A percentile compares a stretch with the other conserved stretches of the same genome.
phyloP scores from a whole-genome alignment of 2,329 filamentous ascomycete species.

The Stemphylium lycopersici region DNA sequence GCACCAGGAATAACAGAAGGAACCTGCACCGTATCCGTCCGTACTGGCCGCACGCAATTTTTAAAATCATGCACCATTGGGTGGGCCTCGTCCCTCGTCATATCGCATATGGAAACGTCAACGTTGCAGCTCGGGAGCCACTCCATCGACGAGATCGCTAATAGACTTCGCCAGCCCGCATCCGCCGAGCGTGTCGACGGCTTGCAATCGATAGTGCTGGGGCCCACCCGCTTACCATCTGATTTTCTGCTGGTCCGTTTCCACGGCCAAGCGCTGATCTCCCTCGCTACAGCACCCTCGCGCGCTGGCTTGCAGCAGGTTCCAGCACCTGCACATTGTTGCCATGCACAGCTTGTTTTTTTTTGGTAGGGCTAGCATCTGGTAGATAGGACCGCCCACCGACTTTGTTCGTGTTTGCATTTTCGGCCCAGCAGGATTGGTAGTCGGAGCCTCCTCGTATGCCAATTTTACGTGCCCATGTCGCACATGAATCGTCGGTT shows the following conservation, averaged over 20 bases:
- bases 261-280: constrained; percentile 17
- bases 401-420: not conserved
- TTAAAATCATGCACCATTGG: constrained; percentile 15
- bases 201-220: constrained; percentile 29
- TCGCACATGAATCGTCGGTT: constrained; percentile 1
- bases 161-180: constrained; percentile 8
- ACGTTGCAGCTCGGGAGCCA: constrained; percentile 10
- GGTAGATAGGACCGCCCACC: not conserved
- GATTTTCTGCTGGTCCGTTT: constrained; percentile 10
- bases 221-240: constrained; percentile 17
- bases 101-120: constrained; percentile 11
- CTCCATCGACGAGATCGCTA: constrained; percentile 1
- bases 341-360: not conserved
- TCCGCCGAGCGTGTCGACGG: constrained; percentile 18
- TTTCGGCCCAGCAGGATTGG: not conserved
- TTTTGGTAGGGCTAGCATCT: not conserved
- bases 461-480: constrained; percentile 5
- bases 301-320: not conserved
- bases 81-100: constrained; percentile 21
- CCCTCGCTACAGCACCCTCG: constrained; percentile 1
- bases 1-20: constrained; percentile 3
- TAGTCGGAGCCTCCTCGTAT: not conserved
- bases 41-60: constrained; percentile 7
- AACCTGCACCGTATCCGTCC: constrained; percentile 5
- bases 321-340: not conserved